Conservation (phyloP, 371 early-diverging fungal species). For the Rhizomucor miehei region DNA sequence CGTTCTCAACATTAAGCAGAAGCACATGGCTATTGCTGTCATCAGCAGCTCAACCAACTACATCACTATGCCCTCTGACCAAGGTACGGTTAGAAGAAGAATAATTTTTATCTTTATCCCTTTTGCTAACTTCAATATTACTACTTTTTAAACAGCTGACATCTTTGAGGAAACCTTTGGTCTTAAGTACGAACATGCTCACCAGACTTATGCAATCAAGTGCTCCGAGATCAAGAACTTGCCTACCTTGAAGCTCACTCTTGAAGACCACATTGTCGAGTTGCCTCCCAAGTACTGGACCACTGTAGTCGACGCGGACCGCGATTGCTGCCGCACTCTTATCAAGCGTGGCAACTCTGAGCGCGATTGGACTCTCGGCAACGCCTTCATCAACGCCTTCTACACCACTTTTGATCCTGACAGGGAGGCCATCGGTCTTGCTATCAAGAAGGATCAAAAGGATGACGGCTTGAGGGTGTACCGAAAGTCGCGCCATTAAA, state of each 20-base stretch:
- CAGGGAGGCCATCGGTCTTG: slow-evolving; percentile 34
- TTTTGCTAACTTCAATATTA: slow-evolving; percentile 3
- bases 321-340: slow-evolving; percentile 40
- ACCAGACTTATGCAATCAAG: slow-evolving; percentile 39
- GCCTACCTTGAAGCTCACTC: slow-evolving; percentile 33
- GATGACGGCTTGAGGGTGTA: slow-evolving; percentile 32
- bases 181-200: slow-evolving; percentile 34
- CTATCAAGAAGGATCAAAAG: slow-evolving; percentile 32
- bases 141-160: slow-evolving; percentile 30
- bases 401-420: slow-evolving; percentile 42
- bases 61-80: slow-evolving; percentile 41
- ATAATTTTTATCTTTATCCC: not conserved
- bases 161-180: slow-evolving; percentile 37
- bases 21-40: slow-evolving; percentile 32
- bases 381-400: slow-evolving; percentile 45
- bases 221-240: slow-evolving; percentile 41
- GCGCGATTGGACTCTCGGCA: slow-evolving; percentile 40
- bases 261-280: slow-evolving; percentile 29
- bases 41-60: slow-evolving; percentile 36
- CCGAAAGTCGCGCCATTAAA: slow-evolving; percentile 7
- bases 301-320: slow-evolving; percentile 24
- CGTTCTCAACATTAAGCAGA: slow-evolving; percentile 24
- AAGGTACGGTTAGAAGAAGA: slow-evolving; percentile 21
- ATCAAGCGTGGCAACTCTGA: slow-evolving; percentile 37
- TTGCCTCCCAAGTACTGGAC: slow-evolving; percentile 47